Base-by-base conservation (phyloP, 148 eudicot genomes). In the Rhododendron ferrugineum region DNA sequence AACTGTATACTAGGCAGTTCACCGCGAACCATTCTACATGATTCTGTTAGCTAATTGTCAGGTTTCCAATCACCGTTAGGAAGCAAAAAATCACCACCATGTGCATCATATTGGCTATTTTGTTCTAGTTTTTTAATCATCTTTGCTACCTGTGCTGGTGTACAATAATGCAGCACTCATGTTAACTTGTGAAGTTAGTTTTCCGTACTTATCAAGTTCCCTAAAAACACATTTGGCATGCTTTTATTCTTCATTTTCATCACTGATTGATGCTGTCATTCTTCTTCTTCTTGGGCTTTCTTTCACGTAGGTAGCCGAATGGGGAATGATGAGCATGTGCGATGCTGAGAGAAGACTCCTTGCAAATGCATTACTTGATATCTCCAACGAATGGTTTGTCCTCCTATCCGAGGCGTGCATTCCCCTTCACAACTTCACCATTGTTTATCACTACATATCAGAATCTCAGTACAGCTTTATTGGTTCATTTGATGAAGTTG, bases 371-470 rank as follows among this genome's bases (percentile, higher is more conserved):
- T 82, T 91, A 52, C 92, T 91, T 18, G 93, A 91, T 54, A 52
- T 90, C 82, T 91, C 92, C 66, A 91, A 91, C 58, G 93, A 91
- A 56, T 86, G 91, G 89, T 91, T 91, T 54, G 70, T 91, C 80
- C 91, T 91, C 78, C 34, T 90, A 15, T 91, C 92, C 1, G 93
- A 91, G 40, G 80, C 92, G 13, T 91, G 93, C 87, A 91, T 91
- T 79, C 93, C 93, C 82, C 87, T 91, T 15, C 91, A 83, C 11
- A 90, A 83, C 86, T 91, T 91, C 80, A 54, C 68, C 42, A 30
- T 81, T 22, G 79, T 81, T 36, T 90, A 91, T 82, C 79, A 42
- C 40, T 91, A 91, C 87, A 66, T 91, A 50, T 85, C 91, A 68
- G 84, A 54, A 80, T 90, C 93, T 30, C 83, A 66, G 52, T 73